phyloP scores from a whole-genome alignment of 495 filamentous ascomycete genomes.

The Hypoxylon cercidicola region DNA sequence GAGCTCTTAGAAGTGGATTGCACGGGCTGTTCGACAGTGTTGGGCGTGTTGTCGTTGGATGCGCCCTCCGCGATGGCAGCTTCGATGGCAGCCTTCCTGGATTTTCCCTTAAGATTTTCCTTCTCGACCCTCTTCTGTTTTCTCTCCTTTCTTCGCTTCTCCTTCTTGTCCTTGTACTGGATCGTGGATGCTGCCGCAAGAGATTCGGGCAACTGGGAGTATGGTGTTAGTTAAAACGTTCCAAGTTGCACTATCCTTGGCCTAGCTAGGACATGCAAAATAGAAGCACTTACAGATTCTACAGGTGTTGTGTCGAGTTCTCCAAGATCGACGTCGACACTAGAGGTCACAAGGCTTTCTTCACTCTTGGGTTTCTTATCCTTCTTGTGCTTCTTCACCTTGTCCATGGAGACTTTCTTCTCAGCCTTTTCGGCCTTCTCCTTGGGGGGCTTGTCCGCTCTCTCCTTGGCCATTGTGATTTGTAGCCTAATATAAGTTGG shows the following conservation, averaged over 20 bases:
- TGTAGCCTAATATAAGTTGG: background rate
- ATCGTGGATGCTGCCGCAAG: background rate
- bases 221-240: background rate
- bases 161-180: conserved; percentile 6
- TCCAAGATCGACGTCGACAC: background rate
- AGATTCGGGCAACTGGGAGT: conserved; percentile 3
- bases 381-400: conserved; percentile 41
- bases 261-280: background rate
- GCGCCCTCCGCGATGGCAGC: background rate
- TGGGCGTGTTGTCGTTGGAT: background rate
- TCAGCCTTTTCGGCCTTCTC: conserved; percentile 32
- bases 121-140: conserved; percentile 14
- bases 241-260: background rate
- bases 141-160: conserved; percentile 8
- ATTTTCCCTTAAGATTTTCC: conserved; percentile 10
- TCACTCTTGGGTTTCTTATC: conserved; percentile 19
- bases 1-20: background rate
- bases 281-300: conserved; percentile 20
- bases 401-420: conserved; percentile 37
- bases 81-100: conserved; percentile 12
- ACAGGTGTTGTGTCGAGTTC: background rate
- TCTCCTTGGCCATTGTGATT: conserved; percentile 26
- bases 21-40: background rate
- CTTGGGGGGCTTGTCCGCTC: conserved; percentile 29
- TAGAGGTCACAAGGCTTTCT: background rate